phyloP scores from a whole-genome alignment of 73 alveolate species.

The Tetrahymena thermophila region DNA sequence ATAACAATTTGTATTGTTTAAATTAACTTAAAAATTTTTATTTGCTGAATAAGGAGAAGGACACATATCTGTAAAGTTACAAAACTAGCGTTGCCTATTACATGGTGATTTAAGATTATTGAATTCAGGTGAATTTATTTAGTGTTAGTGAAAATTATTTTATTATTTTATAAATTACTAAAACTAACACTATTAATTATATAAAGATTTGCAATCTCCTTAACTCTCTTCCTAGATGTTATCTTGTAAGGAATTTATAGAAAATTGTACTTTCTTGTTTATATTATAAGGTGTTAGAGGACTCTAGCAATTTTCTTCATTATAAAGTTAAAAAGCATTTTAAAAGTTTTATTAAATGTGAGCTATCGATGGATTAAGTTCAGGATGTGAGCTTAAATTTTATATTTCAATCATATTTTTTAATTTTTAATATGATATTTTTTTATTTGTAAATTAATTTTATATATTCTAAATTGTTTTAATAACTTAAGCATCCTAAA shows the following conservation, averaged over 20 bases:
- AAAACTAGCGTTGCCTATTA: background rate
- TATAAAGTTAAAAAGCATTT: background rate
- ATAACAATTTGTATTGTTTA: background rate
- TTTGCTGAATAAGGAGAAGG: background rate
- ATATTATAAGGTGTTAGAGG: background rate
- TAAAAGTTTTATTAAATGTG: background rate
- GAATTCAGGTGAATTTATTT: background rate
- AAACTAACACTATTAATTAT: background rate
- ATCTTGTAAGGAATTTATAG: background rate
- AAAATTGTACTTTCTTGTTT: background rate
- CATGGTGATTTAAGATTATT: background rate
- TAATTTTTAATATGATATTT: too few relatives aligned
- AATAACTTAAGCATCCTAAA: background rate
- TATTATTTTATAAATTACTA: too few relatives aligned
- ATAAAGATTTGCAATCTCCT: background rate
- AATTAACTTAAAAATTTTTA: background rate
- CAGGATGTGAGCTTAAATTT: background rate
- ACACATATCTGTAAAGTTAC: background rate
- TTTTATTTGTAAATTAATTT: background rate
- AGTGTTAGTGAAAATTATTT: too few relatives aligned
- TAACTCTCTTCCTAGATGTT: background rate
- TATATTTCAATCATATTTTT: background rate
- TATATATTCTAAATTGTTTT: background rate
- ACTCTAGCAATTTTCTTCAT: background rate
- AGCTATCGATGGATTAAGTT: background rate